Conservation (phyloP, 345 rosid species). For the Physaria fendleri region DNA sequence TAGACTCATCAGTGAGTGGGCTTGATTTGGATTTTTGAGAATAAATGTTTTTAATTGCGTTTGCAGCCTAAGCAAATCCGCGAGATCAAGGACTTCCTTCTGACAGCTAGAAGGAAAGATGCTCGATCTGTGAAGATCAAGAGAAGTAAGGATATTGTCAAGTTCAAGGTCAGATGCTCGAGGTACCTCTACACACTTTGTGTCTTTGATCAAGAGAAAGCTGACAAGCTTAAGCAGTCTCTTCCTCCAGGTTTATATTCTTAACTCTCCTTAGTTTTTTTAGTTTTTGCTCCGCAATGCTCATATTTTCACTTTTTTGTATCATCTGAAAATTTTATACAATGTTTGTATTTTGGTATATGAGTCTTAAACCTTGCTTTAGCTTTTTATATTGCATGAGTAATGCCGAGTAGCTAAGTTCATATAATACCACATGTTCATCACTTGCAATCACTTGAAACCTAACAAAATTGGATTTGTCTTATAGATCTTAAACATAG, state of each 20-base stretch:
- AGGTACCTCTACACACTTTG: conserved; percentile 87
- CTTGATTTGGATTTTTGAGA: background rate
- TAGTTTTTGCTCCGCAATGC: background rate
- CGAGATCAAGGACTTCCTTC: conserved; percentile 94
- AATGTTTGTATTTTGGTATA: background rate
- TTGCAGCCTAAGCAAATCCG: conserved; percentile 89
- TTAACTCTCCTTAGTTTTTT: background rate
- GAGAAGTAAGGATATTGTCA: conserved; percentile 70
- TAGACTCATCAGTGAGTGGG: background rate
- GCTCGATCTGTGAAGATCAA: conserved; percentile 87
- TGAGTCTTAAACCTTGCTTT: background rate
- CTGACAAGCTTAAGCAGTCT: conserved; percentile 92
- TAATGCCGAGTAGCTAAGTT: background rate
- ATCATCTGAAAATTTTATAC: background rate
- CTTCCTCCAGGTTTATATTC: conserved; percentile 72
- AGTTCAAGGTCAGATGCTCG: conserved; percentile 95
- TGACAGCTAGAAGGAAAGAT: conserved; percentile 93
- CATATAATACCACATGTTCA: no score
- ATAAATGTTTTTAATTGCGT: no score
- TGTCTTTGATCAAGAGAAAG: conserved; percentile 81
- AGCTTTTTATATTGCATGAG: background rate
- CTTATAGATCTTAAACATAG: no score
- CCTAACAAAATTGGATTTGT: background rate
- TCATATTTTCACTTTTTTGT: background rate
- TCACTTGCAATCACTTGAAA: background rate